These are phyloP conservation scores for Cryptosporidium ubiquitum DNA, from an alignment of 169 alveolate species.

Conservation along the genomic window DNA sequence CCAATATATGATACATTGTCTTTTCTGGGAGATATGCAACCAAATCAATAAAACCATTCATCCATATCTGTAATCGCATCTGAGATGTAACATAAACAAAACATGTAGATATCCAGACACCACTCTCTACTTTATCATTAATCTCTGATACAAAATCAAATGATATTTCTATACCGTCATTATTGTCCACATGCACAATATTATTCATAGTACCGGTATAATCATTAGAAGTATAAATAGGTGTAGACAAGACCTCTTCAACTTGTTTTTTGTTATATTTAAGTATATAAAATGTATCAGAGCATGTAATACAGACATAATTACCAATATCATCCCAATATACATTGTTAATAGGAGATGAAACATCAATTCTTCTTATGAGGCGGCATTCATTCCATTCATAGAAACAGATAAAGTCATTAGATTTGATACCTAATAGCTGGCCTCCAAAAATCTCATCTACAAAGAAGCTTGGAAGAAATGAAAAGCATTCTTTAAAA, in stretches of 20 bases:
- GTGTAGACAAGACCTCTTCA: constrained; percentile 75
- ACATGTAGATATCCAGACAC: constrained; percentile 86
- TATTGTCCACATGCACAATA: constrained; percentile 53
- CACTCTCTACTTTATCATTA: constrained; percentile 82
- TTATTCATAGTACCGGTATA: not conserved
- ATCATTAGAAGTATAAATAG: constrained; percentile 55
- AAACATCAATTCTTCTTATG: constrained; percentile 77
- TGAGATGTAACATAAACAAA: constrained; percentile 82
- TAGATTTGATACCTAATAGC: constrained; percentile 87
- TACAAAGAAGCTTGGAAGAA: constrained; percentile 87
- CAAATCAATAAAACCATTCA: constrained; percentile 83
- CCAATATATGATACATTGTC: constrained; percentile 83
- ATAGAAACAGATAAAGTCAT: constrained; percentile 92
- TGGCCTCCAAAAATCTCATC: constrained; percentile 91
- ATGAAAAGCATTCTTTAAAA: constrained; percentile 84
- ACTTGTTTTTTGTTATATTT: constrained; percentile 83
- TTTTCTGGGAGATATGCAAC: constrained; percentile 80
- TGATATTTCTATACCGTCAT: constrained; percentile 90
- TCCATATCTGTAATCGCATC: constrained; percentile 82
- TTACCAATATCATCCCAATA: constrained; percentile 77
- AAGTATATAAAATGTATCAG: constrained; percentile 87
- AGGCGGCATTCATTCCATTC: constrained; percentile 91
- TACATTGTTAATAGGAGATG: constrained; percentile 61
- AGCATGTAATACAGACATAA: constrained; percentile 78
- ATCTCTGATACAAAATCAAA: constrained; percentile 86